Base-by-base conservation (phyloP, 2,329 filamentous ascomycete species). In the Aspergillus pseudoglaucus region DNA sequence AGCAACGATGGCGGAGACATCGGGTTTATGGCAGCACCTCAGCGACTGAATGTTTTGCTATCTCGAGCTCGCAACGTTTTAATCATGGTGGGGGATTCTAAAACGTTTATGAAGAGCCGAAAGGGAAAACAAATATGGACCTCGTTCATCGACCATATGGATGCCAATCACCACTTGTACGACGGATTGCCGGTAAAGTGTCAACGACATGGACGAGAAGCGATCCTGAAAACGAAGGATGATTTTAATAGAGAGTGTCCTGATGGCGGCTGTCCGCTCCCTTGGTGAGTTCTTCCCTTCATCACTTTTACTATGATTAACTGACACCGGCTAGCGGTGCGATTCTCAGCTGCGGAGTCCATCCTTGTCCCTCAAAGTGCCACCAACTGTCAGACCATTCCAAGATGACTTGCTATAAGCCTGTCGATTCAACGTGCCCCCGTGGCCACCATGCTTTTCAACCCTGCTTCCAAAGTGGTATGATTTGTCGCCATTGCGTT, bases 31-130 rank as follows among this genome's bases (percentile, higher is more conserved):
- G 60, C 70, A 0, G 73, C 82, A 0, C 79, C 80, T 0, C 79
- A 90, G 54, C 74, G 87, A 1, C 61, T 89, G 0, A 88, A 88
- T 15, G 86, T 90, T 0, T 65, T 90, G 1, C 64, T 88, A 1
- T 85, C 85, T 0, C 72, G 87, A 49, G 85, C 86, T 0, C 74
- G 84, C 1, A 70, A 85, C 46, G 78, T 72, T 0, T 61, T 90
- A 12, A 77, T 88, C n/a, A 71, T 90, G 53, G 78, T 89, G 39
- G 84, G 86, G 0, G 88, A 88, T 57, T 75, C 81, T 47, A 66
- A 78, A 0, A 90, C 86, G 0, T 89, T 88, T 53, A 74, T 80
- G 57, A 68, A 71, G 2, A 79, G 76, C 53, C 72, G 72, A 22
- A 83, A 82, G 57, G 82, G 82, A 1, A 73, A 70, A 35, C 62